Base-by-base conservation (phyloP, 208 protist genomes). In the Acanthamoeba royreba region DNA sequence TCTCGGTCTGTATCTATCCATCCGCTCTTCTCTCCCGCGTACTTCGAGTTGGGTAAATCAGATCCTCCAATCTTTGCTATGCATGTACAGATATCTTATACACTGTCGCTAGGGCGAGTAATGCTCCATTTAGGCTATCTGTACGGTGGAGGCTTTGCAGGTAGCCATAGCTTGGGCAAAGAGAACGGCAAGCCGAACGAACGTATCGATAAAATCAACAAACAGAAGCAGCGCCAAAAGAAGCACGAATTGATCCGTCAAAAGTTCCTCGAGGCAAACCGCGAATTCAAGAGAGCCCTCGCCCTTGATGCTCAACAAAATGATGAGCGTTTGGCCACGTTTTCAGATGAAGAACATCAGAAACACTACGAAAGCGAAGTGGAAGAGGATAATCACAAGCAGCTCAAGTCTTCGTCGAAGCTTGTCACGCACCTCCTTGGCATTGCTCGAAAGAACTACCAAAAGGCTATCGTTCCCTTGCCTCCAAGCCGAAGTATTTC, bases 191-290 rank as follows among this genome's bases (percentile, higher is more conserved):
- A 86, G 52, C 13, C 77, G 52, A 19, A 52, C 33, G 79, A 88
- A 35, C 45, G 79, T 17, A 88, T 88, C 35, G 79, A 88, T 47
- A 88, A 88, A 47, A 88, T 88, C 79, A 88, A 88, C 31, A 28
- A 58, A 25, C 31, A 28, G 11, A 88, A 88, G 79, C 47, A 61
- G 52, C 45, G 47, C 31, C 45, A 88, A 40, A 88, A 88, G 52
- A 0, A 25, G 42, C 79, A 88, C 45, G 79, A 88, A 47, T 47
- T 63, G 33, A 88, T 88, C 42, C 79, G 79, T 47, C 28, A 88
- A 47, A 88, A 88, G 52, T 88, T 88, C 22, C 45, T 88, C 47
- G 79, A 88, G 45, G 79, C 52, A 17, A 88, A 88, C 79, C 19
- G 31, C n/a, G 79, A 52, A 19, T 40, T 88, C 52, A 88, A 88